Evolutionary conservation across 208 protist species (phyloP).

Genomic region (Herpetomonas tarakana): DNA sequence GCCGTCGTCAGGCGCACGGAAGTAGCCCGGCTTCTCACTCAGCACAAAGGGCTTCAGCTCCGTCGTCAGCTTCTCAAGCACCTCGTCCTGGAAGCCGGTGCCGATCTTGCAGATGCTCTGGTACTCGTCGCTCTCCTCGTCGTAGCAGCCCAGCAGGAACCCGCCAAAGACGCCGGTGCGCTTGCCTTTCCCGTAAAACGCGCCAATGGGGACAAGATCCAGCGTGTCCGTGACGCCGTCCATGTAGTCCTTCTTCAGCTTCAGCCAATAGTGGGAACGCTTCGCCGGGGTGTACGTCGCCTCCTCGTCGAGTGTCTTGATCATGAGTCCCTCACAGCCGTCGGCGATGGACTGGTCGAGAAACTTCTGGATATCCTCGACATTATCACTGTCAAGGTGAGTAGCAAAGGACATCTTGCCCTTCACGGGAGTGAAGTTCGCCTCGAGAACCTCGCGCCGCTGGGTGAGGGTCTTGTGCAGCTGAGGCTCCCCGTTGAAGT

Average conservation of each 20-base stretch:
- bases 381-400: conserved; percentile 79
- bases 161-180: conserved; percentile 97
- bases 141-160: conserved; percentile 98
- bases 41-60: conserved; percentile 61
- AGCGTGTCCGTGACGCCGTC: conserved; percentile 97
- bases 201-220: conserved; percentile 99
- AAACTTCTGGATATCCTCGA: conserved; percentile 94
- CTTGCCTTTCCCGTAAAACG: conserved; percentile 98
- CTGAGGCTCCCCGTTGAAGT: conserved; percentile 95
- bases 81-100: conserved; percentile 97
- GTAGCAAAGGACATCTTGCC: conserved; percentile 89
- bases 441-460: conserved; percentile 79
- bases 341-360: conserved; percentile 93
- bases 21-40: conserved; percentile 72
- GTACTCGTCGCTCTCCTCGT: conserved; percentile 96
- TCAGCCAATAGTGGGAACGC: conserved; percentile 97
- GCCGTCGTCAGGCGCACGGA: conserved; percentile 47
- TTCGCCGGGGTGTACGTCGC: conserved; percentile 96
- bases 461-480: conserved; percentile 80
- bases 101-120: conserved; percentile 98
- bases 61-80: conserved; percentile 75
- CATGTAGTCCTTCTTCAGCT: conserved; percentile 99
- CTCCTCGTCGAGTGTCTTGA: conserved; percentile 96
- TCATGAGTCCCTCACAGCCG: conserved; percentile 97
- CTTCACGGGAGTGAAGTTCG: conserved; percentile 60